phyloP scores from a whole-genome alignment of 441 rosid species.

The Pelargonium cotyledonis region DNA sequence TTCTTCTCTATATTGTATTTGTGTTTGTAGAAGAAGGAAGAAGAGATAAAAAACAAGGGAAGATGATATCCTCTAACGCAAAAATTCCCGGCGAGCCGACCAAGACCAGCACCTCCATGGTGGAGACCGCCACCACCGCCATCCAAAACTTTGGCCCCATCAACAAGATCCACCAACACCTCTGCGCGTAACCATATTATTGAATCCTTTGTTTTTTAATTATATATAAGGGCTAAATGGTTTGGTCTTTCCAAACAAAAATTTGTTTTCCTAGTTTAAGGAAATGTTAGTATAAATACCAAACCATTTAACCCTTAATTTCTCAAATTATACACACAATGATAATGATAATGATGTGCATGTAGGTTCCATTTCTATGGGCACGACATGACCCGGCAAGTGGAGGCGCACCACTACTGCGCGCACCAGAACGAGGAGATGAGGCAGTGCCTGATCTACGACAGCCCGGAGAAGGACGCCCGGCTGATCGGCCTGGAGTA shows the following conservation, averaged over 20 bases:
- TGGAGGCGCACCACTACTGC: slow-evolving; percentile 74
- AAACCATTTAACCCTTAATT: too few relatives aligned
- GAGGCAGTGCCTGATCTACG: slow-evolving; percentile 72
- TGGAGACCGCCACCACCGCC: slow-evolving; percentile 56
- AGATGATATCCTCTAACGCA: slow-evolving; percentile 30
- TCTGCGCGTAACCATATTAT: slow-evolving; percentile 93
- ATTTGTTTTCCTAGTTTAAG: too few relatives aligned
- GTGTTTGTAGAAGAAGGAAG: too few relatives aligned
- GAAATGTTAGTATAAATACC: too few relatives aligned
- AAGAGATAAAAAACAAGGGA: too few relatives aligned
- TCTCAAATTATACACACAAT: too few relatives aligned
- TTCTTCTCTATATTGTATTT: background rate
- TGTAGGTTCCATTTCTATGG: slow-evolving; percentile 63
- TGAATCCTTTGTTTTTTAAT: too few relatives aligned
- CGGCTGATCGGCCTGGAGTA: slow-evolving; percentile 72
- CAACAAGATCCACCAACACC: slow-evolving; percentile 72
- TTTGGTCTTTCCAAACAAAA: too few relatives aligned
- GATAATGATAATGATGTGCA: too few relatives aligned
- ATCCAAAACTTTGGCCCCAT: slow-evolving; percentile 56
- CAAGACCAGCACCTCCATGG: slow-evolving; percentile 35
- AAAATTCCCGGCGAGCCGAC: slow-evolving; percentile 58
- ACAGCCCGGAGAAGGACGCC: slow-evolving; percentile 40
- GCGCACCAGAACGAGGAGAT: slow-evolving; percentile 69
- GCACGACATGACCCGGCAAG: slow-evolving; percentile 66
- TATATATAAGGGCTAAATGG: too few relatives aligned